Conservation (phyloP, 23 red algal genomes). For the Chondrus crispus region DNA sequence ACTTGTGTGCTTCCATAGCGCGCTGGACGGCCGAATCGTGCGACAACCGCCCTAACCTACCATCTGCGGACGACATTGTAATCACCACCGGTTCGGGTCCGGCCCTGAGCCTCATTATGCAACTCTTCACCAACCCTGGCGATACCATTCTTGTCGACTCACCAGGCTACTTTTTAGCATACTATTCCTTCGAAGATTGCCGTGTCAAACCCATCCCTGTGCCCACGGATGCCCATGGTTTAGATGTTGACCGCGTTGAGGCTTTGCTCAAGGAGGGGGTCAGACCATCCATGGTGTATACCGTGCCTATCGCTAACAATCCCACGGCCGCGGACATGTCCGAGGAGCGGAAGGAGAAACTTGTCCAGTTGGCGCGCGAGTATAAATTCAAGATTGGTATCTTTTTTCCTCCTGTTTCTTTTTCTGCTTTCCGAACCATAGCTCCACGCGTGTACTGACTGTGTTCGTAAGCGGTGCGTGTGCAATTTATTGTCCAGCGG, state of each 20-base stretch:
- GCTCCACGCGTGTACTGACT: too few species aligned
- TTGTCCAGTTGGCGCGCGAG: conserved; percentile 64
- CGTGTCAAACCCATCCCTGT: conserved; percentile 40
- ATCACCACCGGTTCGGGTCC: conserved; percentile 80
- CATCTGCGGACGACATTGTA: conserved; percentile 48
- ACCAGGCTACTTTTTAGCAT: conserved; percentile 81
- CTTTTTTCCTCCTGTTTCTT: background rate
- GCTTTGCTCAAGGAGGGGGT: background rate
- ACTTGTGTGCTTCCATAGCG: background rate
- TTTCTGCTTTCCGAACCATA: too few species aligned
- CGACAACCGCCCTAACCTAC: background rate
- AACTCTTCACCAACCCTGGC: conserved; percentile 34
- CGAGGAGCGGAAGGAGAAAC: conserved; percentile 37
- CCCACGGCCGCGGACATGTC: conserved; percentile 77
- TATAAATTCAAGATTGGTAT: conserved; percentile 79
- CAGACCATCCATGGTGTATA: conserved; percentile 69
- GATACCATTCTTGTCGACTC: conserved; percentile 62
- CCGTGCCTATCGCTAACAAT: conserved; percentile 80
- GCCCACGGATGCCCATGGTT: conserved; percentile 59
- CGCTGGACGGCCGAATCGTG: background rate
- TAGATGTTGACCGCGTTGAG: conserved; percentile 64
- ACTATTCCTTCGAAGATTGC: conserved; percentile 70
- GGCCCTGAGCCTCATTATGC: conserved; percentile 41
- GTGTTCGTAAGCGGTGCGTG: too few species aligned
- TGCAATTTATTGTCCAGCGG: too few species aligned